Percentiles rank a stretch among this genome's conserved stretches.
Evolutionary conservation across 495 filamentous ascomycete genomes (phyloP).

Genomic region (Hypomontagnella monticulosa): DNA sequence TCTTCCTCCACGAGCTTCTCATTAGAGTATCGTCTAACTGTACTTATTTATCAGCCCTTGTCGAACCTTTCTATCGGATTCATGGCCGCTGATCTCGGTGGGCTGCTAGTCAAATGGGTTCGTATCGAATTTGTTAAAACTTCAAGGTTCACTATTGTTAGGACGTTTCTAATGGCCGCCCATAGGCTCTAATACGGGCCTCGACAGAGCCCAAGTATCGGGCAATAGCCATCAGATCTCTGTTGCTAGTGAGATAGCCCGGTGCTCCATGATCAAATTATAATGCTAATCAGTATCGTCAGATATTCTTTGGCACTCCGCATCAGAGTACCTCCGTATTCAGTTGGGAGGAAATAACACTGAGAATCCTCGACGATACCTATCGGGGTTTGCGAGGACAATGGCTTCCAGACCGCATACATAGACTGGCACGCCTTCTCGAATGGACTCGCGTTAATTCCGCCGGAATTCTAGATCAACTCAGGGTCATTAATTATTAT

Average conservation of each 20-base stretch:
- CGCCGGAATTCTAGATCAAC: conserved; percentile 1
- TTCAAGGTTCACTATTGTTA: not conserved
- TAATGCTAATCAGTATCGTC: not conserved
- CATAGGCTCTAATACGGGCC: conserved; percentile 13
- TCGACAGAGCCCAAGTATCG: conserved; percentile 1
- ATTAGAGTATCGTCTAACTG: not conserved
- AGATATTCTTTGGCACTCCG: conserved; percentile 23
- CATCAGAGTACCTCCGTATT: conserved; percentile 5
- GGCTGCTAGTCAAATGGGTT: conserved; percentile 11
- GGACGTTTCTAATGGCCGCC: not conserved
- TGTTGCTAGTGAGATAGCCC: conserved; percentile 9
- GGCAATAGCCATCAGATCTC: not conserved
- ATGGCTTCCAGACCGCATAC: conserved; percentile 17
- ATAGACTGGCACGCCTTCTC: conserved; percentile 8
- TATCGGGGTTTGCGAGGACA: conserved; percentile 17
- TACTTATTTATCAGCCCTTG: not conserved
- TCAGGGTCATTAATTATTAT: conserved; percentile 21
- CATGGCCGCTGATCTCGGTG: conserved; percentile 15
- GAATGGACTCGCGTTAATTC: conserved; percentile 2
- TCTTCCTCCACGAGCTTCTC: not conserved
- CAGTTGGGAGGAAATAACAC: conserved; percentile 12
- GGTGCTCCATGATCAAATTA: not conserved
- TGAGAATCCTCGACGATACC: conserved; percentile 18
- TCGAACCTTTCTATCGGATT: conserved; percentile 4
- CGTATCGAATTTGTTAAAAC: not conserved